Percentiles rank a stretch among this genome's conserved stretches.
phyloP scores from a whole-genome alignment of 345 rosid genomes.

The Eucalyptus camaldulensis region DNA sequence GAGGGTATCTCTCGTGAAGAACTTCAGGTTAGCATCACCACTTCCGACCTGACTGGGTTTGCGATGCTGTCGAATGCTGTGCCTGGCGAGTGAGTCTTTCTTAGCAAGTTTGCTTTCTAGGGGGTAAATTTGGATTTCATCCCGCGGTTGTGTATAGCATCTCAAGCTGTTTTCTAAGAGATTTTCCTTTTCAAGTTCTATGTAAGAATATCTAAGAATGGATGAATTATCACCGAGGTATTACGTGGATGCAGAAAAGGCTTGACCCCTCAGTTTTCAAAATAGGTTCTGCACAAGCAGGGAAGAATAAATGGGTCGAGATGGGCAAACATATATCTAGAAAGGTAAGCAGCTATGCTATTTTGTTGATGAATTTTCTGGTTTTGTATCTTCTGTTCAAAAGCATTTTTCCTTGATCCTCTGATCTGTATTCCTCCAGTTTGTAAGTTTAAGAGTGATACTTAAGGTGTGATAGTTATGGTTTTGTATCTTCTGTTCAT shows the following conservation, averaged over 20 bases:
- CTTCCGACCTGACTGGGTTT: not conserved
- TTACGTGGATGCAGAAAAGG: constrained; percentile 41
- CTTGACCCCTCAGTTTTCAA: constrained; percentile 50
- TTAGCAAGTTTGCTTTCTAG: not conserved
- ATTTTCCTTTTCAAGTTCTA: not conserved
- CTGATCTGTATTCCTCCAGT: not conserved
- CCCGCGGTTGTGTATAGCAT: not conserved
- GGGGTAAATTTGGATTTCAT: not conserved
- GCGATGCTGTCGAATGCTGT: not conserved
- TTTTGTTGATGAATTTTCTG: too few species aligned
- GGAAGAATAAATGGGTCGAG: constrained; percentile 80
- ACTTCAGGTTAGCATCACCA: constrained; percentile 33
- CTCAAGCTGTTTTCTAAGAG: not conserved
- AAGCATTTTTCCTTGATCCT: not conserved
- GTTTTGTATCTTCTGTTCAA: too few species aligned
- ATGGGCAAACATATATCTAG: constrained; percentile 83
- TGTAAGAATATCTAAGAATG: not conserved
- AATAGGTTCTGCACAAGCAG: constrained; percentile 73
- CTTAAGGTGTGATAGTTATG: not conserved
- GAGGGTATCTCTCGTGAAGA: constrained; percentile 71
- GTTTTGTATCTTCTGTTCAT: not conserved
- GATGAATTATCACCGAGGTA: not conserved
- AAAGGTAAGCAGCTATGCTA: constrained; percentile 37
- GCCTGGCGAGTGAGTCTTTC: not conserved
- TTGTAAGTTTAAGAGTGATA: not conserved